These are phyloP conservation scores for Verticillium tricorpus DNA, from an alignment of 2,329 filamentous ascomycete species.

Conservation along the genomic window DNA sequence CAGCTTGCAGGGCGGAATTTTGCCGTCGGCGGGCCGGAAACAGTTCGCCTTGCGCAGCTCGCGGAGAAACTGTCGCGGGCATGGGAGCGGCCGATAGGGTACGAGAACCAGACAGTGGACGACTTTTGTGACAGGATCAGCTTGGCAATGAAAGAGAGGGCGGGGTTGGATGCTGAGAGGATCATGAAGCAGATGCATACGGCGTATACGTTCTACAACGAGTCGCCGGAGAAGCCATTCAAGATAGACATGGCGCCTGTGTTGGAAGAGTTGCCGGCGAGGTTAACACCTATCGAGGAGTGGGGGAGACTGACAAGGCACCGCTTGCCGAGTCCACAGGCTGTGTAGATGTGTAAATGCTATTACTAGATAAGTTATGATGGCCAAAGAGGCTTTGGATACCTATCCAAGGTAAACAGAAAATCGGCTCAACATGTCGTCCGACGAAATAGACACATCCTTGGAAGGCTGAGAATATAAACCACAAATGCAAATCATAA, in stretches of 20 bases:
- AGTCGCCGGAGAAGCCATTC: conserved; percentile 30
- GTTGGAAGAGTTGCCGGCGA: conserved; percentile 23
- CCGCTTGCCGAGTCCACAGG: conserved; percentile 1
- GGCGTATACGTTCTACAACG: conserved; percentile 35
- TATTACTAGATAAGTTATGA: too few relatives aligned
- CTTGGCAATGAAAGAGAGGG: conserved; percentile 25
- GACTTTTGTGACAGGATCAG: conserved; percentile 24
- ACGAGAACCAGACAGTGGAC: conserved; percentile 27
- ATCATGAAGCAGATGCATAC: conserved; percentile 33
- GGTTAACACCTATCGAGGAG: conserved; percentile 27
- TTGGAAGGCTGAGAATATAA: too few relatives aligned
- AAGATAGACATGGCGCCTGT: conserved; percentile 29
- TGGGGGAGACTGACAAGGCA: conserved; percentile 22
- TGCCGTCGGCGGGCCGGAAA: conserved; percentile 28
- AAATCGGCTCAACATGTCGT: too few relatives aligned
- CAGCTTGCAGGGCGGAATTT: conserved; percentile 29
- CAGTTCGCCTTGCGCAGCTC: conserved; percentile 24
- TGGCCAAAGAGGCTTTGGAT: too few relatives aligned
- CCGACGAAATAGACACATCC: too few relatives aligned
- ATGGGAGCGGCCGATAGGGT: conserved; percentile 24
- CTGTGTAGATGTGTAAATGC: not conserved
- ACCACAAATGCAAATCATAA: too few relatives aligned
- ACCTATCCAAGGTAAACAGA: too few relatives aligned
- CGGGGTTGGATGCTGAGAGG: conserved; percentile 26
- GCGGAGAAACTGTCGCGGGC: conserved; percentile 24